Percentiles rank a stretch among this genome's conserved stretches.
Conservation (phyloP, 176 grass and related monocot genomes). For the Aegilops speltoides region DNA sequence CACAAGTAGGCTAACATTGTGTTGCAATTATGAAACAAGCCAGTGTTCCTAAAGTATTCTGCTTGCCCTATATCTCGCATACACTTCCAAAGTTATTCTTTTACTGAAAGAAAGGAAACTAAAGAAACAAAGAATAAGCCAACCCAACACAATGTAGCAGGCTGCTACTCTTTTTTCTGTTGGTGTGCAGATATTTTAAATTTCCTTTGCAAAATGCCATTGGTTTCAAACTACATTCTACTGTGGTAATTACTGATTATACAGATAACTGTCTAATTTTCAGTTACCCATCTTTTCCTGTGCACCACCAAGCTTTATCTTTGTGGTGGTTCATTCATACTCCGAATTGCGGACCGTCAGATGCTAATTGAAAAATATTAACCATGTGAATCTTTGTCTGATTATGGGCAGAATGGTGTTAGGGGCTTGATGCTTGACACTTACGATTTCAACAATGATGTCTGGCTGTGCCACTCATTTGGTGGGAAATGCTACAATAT, state of each 20-base stretch:
- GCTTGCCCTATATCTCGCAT: background rate
- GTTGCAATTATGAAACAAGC: background rate
- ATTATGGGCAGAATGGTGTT: slow-evolving; percentile 74
- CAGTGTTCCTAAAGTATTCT: background rate
- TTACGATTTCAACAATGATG: slow-evolving; percentile 83
- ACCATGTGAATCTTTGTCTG: background rate
- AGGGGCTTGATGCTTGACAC: slow-evolving; percentile 95
- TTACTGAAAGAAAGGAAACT: background rate
- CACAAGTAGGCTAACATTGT: background rate
- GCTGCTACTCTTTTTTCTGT: background rate
- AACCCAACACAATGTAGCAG: background rate
- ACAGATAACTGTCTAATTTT: background rate
- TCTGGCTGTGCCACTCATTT: slow-evolving; percentile 89
- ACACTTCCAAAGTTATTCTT: background rate
- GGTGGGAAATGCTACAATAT: slow-evolving; percentile 61
- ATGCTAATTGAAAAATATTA: background rate
- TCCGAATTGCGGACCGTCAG: background rate
- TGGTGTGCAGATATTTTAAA: background rate
- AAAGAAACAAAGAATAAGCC: background rate
- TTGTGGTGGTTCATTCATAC: background rate
- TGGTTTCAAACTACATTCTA: slow-evolving; percentile 17
- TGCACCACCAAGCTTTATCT: background rate
- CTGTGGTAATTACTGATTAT: background rate
- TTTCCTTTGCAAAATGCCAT: background rate
- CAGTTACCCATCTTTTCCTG: background rate